Evolutionary conservation across 2,329 filamentous ascomycete species (phyloP).

Genomic region (Zasmidium cellare): DNA sequence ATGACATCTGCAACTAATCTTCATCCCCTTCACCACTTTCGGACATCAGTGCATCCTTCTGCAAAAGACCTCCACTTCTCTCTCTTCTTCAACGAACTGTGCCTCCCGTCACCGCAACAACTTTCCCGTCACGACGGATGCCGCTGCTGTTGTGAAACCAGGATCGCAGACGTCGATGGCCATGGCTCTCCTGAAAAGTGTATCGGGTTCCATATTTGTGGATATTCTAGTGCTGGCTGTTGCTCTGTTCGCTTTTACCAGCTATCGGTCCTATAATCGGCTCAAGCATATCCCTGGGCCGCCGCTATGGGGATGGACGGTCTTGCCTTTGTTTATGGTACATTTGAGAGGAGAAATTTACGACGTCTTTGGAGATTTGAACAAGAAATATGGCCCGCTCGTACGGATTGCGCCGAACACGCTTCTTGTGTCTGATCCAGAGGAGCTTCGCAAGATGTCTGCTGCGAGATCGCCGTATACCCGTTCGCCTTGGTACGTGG

Average conservation of each 20-base stretch:
- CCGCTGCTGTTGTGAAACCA: neutral
- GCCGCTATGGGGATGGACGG: slow-evolving; percentile 3
- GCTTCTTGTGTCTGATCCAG: slow-evolving; percentile 3
- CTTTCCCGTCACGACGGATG: neutral
- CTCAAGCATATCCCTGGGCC: slow-evolving; percentile 12
- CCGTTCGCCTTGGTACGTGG: neutral
- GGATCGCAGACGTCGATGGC: neutral
- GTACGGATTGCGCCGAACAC: slow-evolving; percentile 10
- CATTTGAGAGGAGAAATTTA: slow-evolving; percentile 4
- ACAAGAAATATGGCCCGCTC: slow-evolving; percentile 7
- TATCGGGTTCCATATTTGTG: neutral
- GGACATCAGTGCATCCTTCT: neutral
- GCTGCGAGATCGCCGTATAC: slow-evolving; percentile 4
- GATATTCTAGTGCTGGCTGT: neutral
- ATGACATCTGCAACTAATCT: neutral
- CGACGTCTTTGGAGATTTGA: slow-evolving; percentile 1
- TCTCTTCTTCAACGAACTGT: neutral
- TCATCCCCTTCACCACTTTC: neutral
- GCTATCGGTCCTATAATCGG: neutral
- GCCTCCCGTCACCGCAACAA: neutral
- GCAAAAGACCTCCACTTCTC: neutral
- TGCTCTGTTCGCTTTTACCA: neutral
- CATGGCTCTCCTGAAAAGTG: neutral
- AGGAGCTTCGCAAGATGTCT: slow-evolving; percentile 9
- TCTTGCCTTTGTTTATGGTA: slow-evolving; percentile 2